Base-by-base conservation (phyloP, 495 filamentous ascomycete genomes). In the Podospora australis region DNA sequence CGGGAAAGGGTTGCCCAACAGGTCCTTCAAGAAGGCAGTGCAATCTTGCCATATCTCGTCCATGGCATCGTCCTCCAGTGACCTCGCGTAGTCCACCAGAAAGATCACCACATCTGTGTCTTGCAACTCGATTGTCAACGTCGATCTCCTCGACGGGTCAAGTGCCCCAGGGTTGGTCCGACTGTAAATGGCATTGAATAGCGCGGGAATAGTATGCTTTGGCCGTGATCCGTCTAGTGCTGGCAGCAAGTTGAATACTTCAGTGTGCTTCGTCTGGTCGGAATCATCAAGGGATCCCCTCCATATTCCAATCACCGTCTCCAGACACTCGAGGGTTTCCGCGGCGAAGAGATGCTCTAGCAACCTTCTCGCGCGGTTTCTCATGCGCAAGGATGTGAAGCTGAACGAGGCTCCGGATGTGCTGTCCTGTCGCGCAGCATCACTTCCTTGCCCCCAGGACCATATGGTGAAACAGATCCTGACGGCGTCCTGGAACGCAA, bases 41-140 rank as follows among this genome's bases (percentile, higher is more conserved):
- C 91, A 97, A 58, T 99, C 94, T 29, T 79, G 72, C 92, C 92
- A 99, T 24, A 99, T 96, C 66, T 99, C 92, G 58, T 99, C 94
- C 74, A 97, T 91, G n/a, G 92, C 85, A 71, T 99, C 92, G 55
- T 99, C 92, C 57, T 99, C 92, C 11, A 96, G 70, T 3, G 89
- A 91, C 19, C 80, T 77, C 1, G 89, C 83, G 60, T 97, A 99
- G 39, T 88, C 85, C 4, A 92, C 83, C 46, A 97, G 66, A 60
- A 97, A 99, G 16, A 82, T 78, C 7, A 90, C 87, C 13, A 97
- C 69, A 55, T 95, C 89, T 2, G 78, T 75, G 49, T 95, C 91
- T 20, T 81, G 78, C 5, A 97, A 65, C 49, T 82, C 84, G 7
- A 89, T 87, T 0, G 91, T 94, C 54, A 97, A 65, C 0, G 86